These are phyloP conservation scores for Suillus bovinus DNA, from an alignment of 768 basidiomycete genomes.

Conservation along the genomic window DNA sequence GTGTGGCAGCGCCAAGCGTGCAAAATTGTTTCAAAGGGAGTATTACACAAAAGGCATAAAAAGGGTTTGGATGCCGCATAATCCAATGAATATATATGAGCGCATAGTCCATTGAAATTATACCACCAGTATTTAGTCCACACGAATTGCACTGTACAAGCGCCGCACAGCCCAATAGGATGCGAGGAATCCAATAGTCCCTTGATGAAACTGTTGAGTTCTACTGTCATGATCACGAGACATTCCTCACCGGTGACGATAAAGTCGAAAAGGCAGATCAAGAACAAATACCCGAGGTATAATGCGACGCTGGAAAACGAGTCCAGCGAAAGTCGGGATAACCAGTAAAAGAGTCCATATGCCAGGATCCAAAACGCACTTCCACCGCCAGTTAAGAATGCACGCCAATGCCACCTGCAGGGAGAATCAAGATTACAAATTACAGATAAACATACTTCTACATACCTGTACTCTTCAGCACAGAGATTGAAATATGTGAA, in stretches of 20 bases:
- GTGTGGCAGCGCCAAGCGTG: too few relatives aligned
- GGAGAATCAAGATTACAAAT: background rate
- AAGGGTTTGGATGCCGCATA: too few relatives aligned
- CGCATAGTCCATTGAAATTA: background rate
- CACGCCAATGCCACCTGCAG: slow-evolving; percentile 92
- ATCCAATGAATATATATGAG: background rate
- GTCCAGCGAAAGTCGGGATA: slow-evolving; percentile 80
- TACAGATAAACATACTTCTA: slow-evolving; percentile 5
- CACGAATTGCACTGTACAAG: slow-evolving; percentile 80
- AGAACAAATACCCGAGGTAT: slow-evolving; percentile 88
- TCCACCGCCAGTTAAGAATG: slow-evolving; percentile 90
- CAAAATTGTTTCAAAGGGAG: too few relatives aligned
- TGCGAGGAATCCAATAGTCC: slow-evolving; percentile 89
- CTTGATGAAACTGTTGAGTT: slow-evolving; percentile 36
- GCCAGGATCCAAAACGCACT: slow-evolving; percentile 82
- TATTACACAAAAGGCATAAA: too few relatives aligned
- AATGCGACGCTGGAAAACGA: slow-evolving; percentile 79
- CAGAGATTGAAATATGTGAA: slow-evolving; percentile 92
- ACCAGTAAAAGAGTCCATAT: slow-evolving; percentile 91
- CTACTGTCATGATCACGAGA: slow-evolving; percentile 2
- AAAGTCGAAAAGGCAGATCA: slow-evolving; percentile 84
- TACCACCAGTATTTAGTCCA: slow-evolving; percentile 45
- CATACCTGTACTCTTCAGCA: slow-evolving; percentile 89
- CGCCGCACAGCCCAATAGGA: slow-evolving; percentile 88
- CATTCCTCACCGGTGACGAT: slow-evolving; percentile 71